Percentiles rank a stretch among this genome's conserved stretches.
Evolutionary conservation across 2,329 filamentous ascomycete species (phyloP).

Genomic region (Penicillium sp.): DNA sequence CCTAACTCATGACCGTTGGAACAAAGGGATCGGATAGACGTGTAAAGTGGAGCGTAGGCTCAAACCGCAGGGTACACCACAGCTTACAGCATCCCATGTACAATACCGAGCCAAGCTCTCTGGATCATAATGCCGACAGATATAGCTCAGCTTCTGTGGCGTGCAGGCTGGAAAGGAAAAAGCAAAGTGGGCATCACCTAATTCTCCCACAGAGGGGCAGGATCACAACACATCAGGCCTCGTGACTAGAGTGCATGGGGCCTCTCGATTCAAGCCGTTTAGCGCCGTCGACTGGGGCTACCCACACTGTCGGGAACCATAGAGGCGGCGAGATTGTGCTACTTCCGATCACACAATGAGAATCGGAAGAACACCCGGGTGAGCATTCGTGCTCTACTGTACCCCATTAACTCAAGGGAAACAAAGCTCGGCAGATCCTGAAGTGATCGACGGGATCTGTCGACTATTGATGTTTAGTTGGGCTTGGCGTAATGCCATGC

Average conservation of each 20-base stretch:
- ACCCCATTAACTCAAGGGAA: conserved; percentile 3
- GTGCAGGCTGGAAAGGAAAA: not conserved
- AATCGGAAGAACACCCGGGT: not conserved
- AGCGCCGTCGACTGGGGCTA: conserved; percentile 20
- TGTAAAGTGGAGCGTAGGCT: conserved; percentile 1
- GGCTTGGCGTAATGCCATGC: conserved; percentile 32
- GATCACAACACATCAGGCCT: conserved; percentile 6
- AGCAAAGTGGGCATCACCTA: not conserved
- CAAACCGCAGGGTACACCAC: not conserved
- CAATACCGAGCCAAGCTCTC: not conserved
- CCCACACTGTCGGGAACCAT: conserved; percentile 14
- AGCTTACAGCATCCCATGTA: not conserved
- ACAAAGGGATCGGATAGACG: not conserved
- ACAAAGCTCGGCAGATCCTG: conserved; percentile 31
- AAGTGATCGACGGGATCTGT: conserved; percentile 41
- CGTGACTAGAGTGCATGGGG: conserved; percentile 26
- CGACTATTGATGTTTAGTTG: conserved; percentile 41
- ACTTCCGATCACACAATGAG: conserved; percentile 10
- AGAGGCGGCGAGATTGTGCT: conserved; percentile 1
- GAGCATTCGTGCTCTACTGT: not conserved
- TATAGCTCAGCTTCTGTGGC: not conserved
- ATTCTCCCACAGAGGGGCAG: not conserved
- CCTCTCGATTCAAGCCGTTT: conserved; percentile 21
- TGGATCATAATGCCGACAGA: not conserved
- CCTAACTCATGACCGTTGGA: not conserved